Evolutionary conservation across 371 early-diverging fungal species (phyloP), one percentile per base, ranked within the genome.

Genomic region (Mucor sp.): DNA sequence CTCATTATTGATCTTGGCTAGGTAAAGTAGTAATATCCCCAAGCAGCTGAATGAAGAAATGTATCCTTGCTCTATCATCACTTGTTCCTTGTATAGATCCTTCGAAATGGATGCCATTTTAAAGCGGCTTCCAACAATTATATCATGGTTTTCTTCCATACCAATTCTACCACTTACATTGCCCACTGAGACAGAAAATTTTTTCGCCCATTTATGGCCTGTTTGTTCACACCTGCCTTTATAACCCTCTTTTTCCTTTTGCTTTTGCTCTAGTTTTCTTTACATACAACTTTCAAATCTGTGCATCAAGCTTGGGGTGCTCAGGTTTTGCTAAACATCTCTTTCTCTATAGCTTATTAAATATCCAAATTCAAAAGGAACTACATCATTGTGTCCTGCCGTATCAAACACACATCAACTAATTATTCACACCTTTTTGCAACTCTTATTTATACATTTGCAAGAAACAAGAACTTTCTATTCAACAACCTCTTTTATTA

Each of bases 231-330:
- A 39, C 2, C 25, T 35, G 35, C n/a, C 35, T 63, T 12, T 0
- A n/a, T 63, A 33, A 15, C 23, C 33, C 9, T 27, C 19, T 37
- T 3, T 41, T 27, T 28, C 28, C 17, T 62, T 25, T 53, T 6
- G 4, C 6, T 30, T 30, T 30, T 30, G 30, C 41, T n/a, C 28
- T 14, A 25, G 23, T 39, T 35, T 27, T 5, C 6, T 23, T 7
- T 15, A 12, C 27, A 14, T 14, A 14, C 53, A 25, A 3, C 25
- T 6, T 14, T 25, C 15, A 15, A 5, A 11, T 50, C 41, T 35
- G 63, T 63, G 63, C 63, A 63, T 63, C 39, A 25, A 25, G 21
- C 43, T 53, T 14, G 35, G 37, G 56, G 27, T 63, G 63, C 55
- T 55, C 63, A 53, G 27, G 25, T 39, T 6, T 14, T 63, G 25